Base-by-base conservation (phyloP, 257 asterid species). In the Fraxinus excelsior region DNA sequence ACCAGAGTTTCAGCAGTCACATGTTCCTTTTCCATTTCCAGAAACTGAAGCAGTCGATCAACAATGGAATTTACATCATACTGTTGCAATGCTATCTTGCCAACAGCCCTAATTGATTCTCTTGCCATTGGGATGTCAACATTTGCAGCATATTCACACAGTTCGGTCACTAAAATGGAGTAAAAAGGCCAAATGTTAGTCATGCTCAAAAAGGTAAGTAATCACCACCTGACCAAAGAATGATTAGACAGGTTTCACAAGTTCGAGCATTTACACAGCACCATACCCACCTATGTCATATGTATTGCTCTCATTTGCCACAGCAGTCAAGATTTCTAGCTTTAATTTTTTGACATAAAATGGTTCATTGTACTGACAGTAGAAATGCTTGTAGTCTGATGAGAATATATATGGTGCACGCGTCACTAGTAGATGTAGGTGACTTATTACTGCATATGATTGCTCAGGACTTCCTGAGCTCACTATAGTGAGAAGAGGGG, bases 381-480 rank as follows among this genome's bases (percentile, higher is more conserved):
- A 96, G 85, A 96, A 96, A 89, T 96, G 96, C 86, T 96, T 96
- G 92, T 93, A 96, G 89, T 96, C 98, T 4, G 95, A 87, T 77
- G 97, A 89, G 87, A 96, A 96, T 71, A 96, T 92, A 83, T 76
- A 96, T 25, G 99, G 96, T 67, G 98, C 99, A 72, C 99, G 98
- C 96, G 88, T 91, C 87, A 96, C 99, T 42, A 96, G 91, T 68
- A 93, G 86, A 86, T 93, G 99, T 77, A 96, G 94, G 86, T 96
- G 99, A 87, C 97, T 91, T 71, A 96, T 82, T 72, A 96, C 94
- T 26, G 99, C 99, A 73, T 89, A 93, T 16, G 98, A 96, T 77
- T 90, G 98, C 87, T 96, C 99, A 8, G 98, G 94, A 82, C 98
- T 91, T 84, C 99, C 99, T 8, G 98, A 93, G 95, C 99, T 93